Percentiles rank a stretch among this genome's conserved stretches.
Evolutionary conservation across 352 stramenopile species (phyloP).

Genomic region (Phytophthora cryptogea): DNA sequence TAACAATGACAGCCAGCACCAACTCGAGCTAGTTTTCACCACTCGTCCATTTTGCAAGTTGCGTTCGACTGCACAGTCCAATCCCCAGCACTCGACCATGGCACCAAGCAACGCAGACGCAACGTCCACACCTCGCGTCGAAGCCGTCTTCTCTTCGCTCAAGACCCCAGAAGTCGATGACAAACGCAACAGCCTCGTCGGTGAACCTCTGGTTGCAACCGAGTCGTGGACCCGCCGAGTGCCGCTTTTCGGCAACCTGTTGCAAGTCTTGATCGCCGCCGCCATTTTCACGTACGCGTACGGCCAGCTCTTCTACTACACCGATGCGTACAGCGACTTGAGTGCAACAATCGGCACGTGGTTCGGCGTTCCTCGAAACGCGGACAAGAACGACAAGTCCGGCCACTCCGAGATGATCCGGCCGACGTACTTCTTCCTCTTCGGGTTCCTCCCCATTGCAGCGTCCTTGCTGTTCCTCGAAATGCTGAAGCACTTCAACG

Average conservation of each 20-base stretch:
- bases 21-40: not conserved
- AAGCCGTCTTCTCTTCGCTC: slow-evolving; percentile 26
- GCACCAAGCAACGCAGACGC: slow-evolving; percentile 21
- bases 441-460: slow-evolving; percentile 45
- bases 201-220: not conserved
- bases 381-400: slow-evolving; percentile 8
- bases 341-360: slow-evolving; percentile 25
- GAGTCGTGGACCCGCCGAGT: slow-evolving; percentile 15
- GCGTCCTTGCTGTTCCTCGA: slow-evolving; percentile 42
- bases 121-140: slow-evolving; percentile 15
- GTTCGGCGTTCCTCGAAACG: slow-evolving; percentile 31
- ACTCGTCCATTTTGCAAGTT: slow-evolving; percentile 23
- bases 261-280: slow-evolving; percentile 31
- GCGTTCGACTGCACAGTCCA: slow-evolving; percentile 13
- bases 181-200: slow-evolving; percentile 23
- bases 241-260: slow-evolving; percentile 24
- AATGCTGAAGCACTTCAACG: slow-evolving; percentile 43
- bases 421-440: slow-evolving; percentile 56
- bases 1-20: not conserved
- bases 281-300: slow-evolving; percentile 37
- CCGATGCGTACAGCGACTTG: slow-evolving; percentile 18
- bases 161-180: slow-evolving; percentile 30
- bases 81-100: slow-evolving; percentile 9
- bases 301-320: slow-evolving; percentile 31
- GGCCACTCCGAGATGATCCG: slow-evolving; percentile 55